Percentiles rank a stretch among this genome's conserved stretches.
Evolutionary conservation across 1,284 basidiomycete genomes (phyloP).

Genomic region (Athelia psychrophila): DNA sequence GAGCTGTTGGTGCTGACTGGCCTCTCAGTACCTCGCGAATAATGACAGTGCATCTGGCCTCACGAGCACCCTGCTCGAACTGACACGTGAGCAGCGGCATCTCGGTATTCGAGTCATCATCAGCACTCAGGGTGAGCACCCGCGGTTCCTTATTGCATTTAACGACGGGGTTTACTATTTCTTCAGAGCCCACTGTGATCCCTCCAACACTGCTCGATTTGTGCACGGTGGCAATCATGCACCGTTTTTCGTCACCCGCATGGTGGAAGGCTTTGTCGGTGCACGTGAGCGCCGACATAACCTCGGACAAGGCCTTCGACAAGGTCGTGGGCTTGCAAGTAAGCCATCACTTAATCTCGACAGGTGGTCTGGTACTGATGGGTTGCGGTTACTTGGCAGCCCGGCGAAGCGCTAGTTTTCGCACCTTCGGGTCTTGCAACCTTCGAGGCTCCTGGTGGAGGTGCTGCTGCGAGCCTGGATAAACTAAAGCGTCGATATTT

Average conservation of each 20-base stretch:
- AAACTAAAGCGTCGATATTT: slow-evolving; percentile 53
- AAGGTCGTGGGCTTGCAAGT: slow-evolving; percentile 65
- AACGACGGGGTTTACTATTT: neutral
- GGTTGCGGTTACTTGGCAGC: neutral
- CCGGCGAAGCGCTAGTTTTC: neutral
- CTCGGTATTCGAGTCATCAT: slow-evolving; percentile 70
- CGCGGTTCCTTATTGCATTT: slow-evolving; percentile 1
- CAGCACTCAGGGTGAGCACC: slow-evolving; percentile 59
- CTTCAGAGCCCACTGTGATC: slow-evolving; percentile 66
- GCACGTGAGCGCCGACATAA: slow-evolving; percentile 64
- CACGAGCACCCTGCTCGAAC: slow-evolving; percentile 52
- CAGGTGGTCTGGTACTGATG: slow-evolving; percentile 8
- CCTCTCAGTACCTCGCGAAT: slow-evolving; percentile 55
- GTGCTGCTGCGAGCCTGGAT: no score
- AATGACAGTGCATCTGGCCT: slow-evolving; percentile 46
- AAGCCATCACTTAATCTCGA: slow-evolving; percentile 14
- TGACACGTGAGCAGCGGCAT: slow-evolving; percentile 71
- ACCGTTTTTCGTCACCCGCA: slow-evolving; percentile 69
- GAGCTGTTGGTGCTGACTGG: slow-evolving; percentile 52
- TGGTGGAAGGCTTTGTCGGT: slow-evolving; percentile 70
- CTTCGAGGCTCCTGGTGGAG: neutral
- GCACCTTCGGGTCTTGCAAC: neutral
- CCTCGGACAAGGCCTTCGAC: slow-evolving; percentile 57
- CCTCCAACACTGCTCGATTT: slow-evolving; percentile 68
- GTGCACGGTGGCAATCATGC: slow-evolving; percentile 60